Percentiles rank a stretch among this genome's conserved stretches.
Evolutionary conservation across 345 rosid genomes (phyloP).

Genomic region (Eucalyptus virginea): DNA sequence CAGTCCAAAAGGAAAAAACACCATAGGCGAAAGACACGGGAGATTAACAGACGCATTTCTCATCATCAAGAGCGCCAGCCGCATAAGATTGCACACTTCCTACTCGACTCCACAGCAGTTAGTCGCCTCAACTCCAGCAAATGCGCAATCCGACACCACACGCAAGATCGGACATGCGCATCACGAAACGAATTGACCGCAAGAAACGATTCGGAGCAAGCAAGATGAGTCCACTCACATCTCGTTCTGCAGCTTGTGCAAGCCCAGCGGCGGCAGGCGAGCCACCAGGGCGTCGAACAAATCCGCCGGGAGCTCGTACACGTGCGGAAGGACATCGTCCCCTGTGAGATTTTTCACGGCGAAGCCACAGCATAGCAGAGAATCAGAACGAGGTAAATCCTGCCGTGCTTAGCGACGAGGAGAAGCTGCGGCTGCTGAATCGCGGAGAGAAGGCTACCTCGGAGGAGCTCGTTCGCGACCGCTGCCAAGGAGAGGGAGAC

Average conservation of each 20-base stretch:
- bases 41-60: neutral
- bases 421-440: neutral
- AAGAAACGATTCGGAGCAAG: neutral
- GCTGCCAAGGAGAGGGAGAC: constrained; percentile 33
- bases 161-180: neutral
- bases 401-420: neutral
- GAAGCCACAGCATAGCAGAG: neutral
- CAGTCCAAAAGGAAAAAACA: neutral
- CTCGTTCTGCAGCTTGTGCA: constrained; percentile 47
- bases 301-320: constrained; percentile 58
- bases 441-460: constrained; percentile 14
- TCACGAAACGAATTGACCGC: neutral
- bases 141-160: neutral
- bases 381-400: neutral
- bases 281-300: constrained; percentile 33
- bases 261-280: constrained; percentile 51
- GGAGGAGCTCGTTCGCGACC: constrained; percentile 31
- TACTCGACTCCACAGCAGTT: neutral
- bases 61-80: neutral
- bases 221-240: constrained; percentile 25
- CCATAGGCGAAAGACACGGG: neutral
- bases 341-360: constrained; percentile 5
- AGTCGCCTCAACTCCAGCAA: neutral
- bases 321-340: constrained; percentile 19
- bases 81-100: neutral